Percentiles rank a stretch among this genome's conserved stretches.
These are phyloP conservation scores for Aegilops tauschii DNA, from an alignment of 176 grass and related monocot species.

Conservation along the genomic window DNA sequence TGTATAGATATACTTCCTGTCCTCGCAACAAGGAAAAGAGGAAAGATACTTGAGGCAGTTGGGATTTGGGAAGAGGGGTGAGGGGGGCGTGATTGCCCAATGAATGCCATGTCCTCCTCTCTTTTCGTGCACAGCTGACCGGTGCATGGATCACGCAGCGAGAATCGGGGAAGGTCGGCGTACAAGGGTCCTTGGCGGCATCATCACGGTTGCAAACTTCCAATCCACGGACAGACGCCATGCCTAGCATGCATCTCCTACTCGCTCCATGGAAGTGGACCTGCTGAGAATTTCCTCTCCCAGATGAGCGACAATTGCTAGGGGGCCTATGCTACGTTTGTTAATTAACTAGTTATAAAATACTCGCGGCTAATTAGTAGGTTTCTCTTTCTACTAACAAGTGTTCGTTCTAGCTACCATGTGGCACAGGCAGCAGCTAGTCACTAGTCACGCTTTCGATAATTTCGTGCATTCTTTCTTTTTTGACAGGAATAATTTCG, in stretches of 20 bases:
- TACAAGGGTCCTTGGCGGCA: too few species aligned
- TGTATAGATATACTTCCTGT: too few species aligned
- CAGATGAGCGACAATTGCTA: not conserved
- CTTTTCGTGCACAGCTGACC: not conserved
- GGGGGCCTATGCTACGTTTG: not conserved
- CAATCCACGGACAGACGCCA: too few species aligned
- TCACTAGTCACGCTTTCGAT: not conserved
- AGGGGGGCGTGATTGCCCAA: slow-evolving; percentile 17
- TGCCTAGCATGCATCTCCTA: too few species aligned
- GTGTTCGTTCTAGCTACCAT: not conserved
- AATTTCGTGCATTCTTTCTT: too few species aligned
- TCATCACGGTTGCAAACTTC: too few species aligned
- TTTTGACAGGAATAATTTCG: too few species aligned
- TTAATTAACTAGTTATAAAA: not conserved
- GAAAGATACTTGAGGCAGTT: not conserved
- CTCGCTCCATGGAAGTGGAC: not conserved
- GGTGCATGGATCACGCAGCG: too few species aligned
- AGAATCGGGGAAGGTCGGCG: too few species aligned
- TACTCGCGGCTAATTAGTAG: not conserved
- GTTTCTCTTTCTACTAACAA: not conserved
- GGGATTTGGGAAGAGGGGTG: not conserved
- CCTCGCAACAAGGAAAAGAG: too few species aligned
- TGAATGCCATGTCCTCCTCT: slow-evolving; percentile 14
- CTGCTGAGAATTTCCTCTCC: not conserved
- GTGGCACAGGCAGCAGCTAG: not conserved